Evolutionary conservation across 768 basidiomycete species (phyloP).

Genomic region (Rhodosporidiobolus sp.): DNA sequence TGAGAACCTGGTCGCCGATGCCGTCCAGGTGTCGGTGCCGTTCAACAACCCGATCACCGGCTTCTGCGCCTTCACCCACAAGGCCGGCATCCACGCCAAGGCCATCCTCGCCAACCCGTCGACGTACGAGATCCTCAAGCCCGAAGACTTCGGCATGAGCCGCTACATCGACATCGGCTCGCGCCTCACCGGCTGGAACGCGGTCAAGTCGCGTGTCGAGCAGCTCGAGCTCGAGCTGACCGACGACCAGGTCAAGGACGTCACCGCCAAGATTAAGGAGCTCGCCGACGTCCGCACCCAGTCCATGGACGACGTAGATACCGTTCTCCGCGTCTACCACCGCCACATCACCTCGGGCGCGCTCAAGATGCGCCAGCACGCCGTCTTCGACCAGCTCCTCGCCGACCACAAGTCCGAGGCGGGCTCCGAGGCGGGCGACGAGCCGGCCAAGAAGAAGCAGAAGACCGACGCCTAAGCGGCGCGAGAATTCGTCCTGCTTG

Average conservation of each 20-base stretch:
- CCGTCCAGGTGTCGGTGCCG: constrained; percentile 94
- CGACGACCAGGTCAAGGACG: constrained; percentile 95
- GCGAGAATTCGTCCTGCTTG: not conserved
- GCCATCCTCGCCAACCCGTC: constrained; percentile 99
- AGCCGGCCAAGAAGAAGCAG: constrained; percentile 39
- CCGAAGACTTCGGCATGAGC: constrained; percentile 95
- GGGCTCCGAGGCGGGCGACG: constrained; percentile 33
- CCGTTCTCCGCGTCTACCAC: constrained; percentile 72
- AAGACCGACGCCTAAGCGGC: constrained; percentile 16
- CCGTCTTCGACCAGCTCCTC: constrained; percentile 80
- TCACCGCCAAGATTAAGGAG: constrained; percentile 97
- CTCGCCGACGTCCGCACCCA: constrained; percentile 97
- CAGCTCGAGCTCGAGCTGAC: constrained; percentile 85
- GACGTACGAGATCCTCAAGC: constrained; percentile 94
- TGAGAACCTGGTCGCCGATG: constrained; percentile 97
- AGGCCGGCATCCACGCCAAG: constrained; percentile 99
- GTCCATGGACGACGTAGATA: constrained; percentile 98
- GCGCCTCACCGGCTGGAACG: constrained; percentile 90
- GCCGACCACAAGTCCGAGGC: constrained; percentile 58
- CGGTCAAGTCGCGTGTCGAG: constrained; percentile 96
- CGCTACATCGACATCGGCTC: constrained; percentile 92
- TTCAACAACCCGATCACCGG: constrained; percentile 90
- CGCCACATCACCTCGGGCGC: constrained; percentile 73
- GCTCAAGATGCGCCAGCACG: constrained; percentile 89
- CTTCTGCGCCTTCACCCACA: constrained; percentile 99